Percentiles rank a stretch among this genome's conserved stretches.
Conservation (phyloP, 257 asterid genomes). For the Phtheirospermum japonicum region DNA sequence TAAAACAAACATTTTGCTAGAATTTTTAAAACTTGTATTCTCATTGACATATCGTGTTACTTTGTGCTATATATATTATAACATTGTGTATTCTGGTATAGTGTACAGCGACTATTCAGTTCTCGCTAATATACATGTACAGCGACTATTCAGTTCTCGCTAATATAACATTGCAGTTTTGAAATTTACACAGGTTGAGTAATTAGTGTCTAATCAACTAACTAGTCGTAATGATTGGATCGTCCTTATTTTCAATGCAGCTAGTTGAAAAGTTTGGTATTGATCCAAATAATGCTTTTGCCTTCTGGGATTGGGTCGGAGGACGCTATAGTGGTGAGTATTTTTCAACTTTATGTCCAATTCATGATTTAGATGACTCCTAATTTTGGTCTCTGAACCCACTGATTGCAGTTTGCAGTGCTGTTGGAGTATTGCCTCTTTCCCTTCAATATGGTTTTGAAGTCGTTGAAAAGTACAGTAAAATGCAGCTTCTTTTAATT, state of each 20-base stretch:
- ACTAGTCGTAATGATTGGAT: conserved; percentile 24
- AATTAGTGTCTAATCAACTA: conserved; percentile 12
- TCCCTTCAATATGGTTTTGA: conserved; percentile 94
- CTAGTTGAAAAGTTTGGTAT: conserved; percentile 97
- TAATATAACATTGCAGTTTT: too few relatives aligned
- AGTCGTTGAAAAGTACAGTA: conserved; percentile 75
- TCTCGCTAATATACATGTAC: conserved; percentile 2
- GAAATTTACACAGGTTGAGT: conserved; percentile 15
- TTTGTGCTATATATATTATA: conserved; percentile 12
- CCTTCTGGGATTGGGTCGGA: conserved; percentile 99
- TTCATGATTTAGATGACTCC: conserved; percentile 21
- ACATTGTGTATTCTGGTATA: conserved; percentile 1
- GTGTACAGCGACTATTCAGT: not conserved
- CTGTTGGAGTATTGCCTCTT: conserved; percentile 97
- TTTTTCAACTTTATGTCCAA: conserved; percentile 20
- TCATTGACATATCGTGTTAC: conserved; percentile 5
- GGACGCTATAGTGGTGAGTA: conserved; percentile 94
- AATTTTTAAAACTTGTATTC: conserved; percentile 22
- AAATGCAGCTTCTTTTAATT: conserved; percentile 29
- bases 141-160: not conserved
- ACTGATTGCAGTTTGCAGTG: conserved; percentile 89
- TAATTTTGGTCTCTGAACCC: conserved; percentile 36
- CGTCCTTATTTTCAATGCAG: conserved; percentile 42
- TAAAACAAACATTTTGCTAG: not conserved
- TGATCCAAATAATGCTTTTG: conserved; percentile 98